Base-by-base conservation (phyloP, 176 grass and related monocot genomes). In the Lolium multiflorum region DNA sequence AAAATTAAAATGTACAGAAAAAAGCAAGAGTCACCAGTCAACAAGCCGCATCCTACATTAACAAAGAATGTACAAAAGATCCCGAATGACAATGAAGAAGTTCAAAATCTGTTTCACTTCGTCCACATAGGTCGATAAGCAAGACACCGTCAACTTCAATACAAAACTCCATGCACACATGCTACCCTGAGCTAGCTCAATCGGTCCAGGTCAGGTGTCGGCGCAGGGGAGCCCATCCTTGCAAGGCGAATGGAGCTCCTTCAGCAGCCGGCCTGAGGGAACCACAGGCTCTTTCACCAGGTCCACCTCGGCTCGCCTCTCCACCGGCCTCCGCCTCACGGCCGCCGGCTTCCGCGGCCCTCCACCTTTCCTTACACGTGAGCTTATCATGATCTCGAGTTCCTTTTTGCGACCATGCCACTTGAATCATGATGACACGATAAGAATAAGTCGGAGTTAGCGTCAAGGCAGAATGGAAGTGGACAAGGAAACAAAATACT, bases 401-500 rank as follows among this genome's bases (percentile, higher is more conserved):
- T 87, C 84, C 70, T 87, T 91, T 41, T 91, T 91, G 2, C 80
- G 84, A 28, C 59, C 37, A 1, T 91, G 89, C 89, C 89, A 87
- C 89, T 91, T 41, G 0, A 55, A 79, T 20, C 38, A 80, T 83
- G 20, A 25, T 75, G 48, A 44, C 17, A 71, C 3, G 74, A 16
- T 1, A 48, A 55, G 54, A 74, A 41, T 44, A 74, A 41, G 1
- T 87, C 73, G 5, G 11, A 76, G 50, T 90, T 71, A 74, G 6
- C 73, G 14, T 14, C 35, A 71, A 5, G 4, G 21, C 55, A 43
- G 31, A 59, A 5, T 17, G 7, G 24, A 70, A 24, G 13, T 9
- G 56, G 80, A 82, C 15, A 16, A 17, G 28, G 64, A 50, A 8
- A 14, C 9, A 22, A 17, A 81, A 35, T 35, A 35, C 3, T 35